Evolutionary conservation across 768 basidiomycete species (phyloP).

Genomic region (Podaxis mareebaensis): DNA sequence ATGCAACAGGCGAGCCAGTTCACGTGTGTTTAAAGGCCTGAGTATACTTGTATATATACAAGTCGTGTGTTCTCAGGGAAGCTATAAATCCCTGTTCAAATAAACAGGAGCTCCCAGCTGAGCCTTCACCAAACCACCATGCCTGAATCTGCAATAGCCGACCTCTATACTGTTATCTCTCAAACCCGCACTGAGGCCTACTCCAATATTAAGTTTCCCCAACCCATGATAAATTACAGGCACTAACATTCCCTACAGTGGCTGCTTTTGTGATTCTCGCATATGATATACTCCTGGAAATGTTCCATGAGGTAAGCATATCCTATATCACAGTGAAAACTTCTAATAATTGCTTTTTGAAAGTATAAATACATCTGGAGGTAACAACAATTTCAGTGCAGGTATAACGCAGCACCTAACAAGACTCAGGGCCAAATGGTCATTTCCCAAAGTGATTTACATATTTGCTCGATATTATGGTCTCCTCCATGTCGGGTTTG

Average conservation of each 20-base stretch:
- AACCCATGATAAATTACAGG: background rate
- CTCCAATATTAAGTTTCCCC: background rate
- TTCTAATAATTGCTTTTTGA: background rate
- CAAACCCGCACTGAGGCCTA: background rate
- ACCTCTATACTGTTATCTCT: background rate
- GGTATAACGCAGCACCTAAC: background rate
- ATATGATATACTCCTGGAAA: background rate
- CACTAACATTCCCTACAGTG: background rate
- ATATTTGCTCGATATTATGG: slow-evolving; percentile 5
- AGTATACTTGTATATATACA: too few relatives aligned
- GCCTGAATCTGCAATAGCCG: background rate
- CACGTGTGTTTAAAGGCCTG: too few relatives aligned
- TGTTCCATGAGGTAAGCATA: background rate
- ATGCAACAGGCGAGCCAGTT: too few relatives aligned
- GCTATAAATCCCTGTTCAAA: too few relatives aligned
- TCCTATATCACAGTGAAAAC: background rate
- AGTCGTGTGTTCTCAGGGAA: too few relatives aligned
- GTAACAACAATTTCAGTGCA: background rate
- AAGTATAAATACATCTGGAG: slow-evolving; percentile 5
- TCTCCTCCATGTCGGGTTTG: slow-evolving; percentile 1
- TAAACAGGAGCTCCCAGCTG: too few relatives aligned
- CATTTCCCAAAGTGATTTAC: background rate
- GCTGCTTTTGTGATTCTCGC: background rate
- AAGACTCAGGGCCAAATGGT: background rate
- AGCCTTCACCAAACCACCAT: background rate